phyloP scores from a whole-genome alignment of 2,329 filamentous ascomycete species.

The Diaporthe australafricana region DNA sequence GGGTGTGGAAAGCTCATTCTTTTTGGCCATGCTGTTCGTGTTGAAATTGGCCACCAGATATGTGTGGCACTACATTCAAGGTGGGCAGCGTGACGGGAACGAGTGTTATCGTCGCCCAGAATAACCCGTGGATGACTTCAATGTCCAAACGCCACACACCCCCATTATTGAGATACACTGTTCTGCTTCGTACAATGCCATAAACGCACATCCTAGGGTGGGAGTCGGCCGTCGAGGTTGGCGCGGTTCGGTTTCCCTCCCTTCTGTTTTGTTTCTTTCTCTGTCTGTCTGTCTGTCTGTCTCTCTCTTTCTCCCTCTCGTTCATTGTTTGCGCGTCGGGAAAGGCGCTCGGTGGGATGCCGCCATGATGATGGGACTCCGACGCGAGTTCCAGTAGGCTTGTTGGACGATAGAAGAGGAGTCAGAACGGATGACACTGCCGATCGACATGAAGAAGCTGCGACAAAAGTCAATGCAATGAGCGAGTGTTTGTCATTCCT shows the following conservation, averaged over 20 bases:
- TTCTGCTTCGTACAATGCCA: conserved; percentile 19
- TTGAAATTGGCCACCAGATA: neutral
- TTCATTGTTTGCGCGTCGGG: conserved; percentile 37
- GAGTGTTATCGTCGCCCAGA: conserved; percentile 23
- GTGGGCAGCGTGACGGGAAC: conserved; percentile 4
- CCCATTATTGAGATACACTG: conserved; percentile 7
- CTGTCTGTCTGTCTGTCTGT: too few species aligned
- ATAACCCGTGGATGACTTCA: neutral
- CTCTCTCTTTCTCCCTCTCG: too few species aligned
- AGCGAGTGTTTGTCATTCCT: conserved; percentile 23
- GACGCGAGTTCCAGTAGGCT: conserved; percentile 79
- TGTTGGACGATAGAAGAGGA: conserved; percentile 80
- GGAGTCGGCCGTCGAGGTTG: neutral
- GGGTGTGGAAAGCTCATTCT: neutral
- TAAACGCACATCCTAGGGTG: neutral
- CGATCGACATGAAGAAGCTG: conserved; percentile 98
- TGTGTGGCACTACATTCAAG: neutral
- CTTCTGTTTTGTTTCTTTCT: too few species aligned
- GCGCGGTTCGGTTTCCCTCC: neutral
- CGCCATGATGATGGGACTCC: conserved; percentile 77
- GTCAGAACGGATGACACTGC: conserved; percentile 94
- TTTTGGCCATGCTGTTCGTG: neutral
- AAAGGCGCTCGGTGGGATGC: conserved; percentile 51
- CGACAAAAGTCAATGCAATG: conserved; percentile 10
- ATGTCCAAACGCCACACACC: conserved; percentile 14